phyloP scores from a whole-genome alignment of 78 protist genomes.

The Emiliania huxleyi region DNA sequence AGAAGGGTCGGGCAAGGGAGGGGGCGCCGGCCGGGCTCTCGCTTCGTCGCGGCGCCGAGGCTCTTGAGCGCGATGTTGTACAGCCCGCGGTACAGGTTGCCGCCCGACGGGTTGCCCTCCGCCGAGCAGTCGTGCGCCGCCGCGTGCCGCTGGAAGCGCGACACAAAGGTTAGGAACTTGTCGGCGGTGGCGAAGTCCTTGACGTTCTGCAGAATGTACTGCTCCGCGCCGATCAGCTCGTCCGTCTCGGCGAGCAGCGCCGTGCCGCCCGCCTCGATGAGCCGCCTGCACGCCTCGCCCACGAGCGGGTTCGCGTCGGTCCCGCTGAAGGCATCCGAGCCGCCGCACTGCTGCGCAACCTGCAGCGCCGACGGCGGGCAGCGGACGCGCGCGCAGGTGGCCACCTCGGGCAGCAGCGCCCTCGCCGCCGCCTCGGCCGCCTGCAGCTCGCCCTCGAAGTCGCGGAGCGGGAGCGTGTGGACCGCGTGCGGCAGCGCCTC shows the following conservation, averaged over 20 bases:
- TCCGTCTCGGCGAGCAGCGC: slow-evolving; percentile 57
- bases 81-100: slow-evolving; percentile 45
- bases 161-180: neutral
- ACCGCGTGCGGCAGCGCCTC: neutral
- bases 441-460: neutral
- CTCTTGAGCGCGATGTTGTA: slow-evolving; percentile 49
- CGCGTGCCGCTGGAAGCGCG: slow-evolving; percentile 7
- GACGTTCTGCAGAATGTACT: slow-evolving; percentile 27
- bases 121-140: neutral
- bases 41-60: slow-evolving; percentile 37
- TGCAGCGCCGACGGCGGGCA: neutral
- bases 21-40: too few species aligned
- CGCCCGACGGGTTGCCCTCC: slow-evolving; percentile 47
- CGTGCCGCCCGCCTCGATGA: neutral
- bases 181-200: neutral
- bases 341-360: slow-evolving; percentile 49
- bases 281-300: neutral
- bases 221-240: slow-evolving; percentile 57
- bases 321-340: slow-evolving; percentile 53
- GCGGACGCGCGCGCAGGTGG: neutral
- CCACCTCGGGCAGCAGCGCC: neutral
- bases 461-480: neutral
- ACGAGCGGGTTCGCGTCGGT: slow-evolving; percentile 32
- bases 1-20: too few species aligned
- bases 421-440: neutral